Base-by-base conservation (phyloP, 108 stramenopile genomes). In the Cyclotella baltica region DNA sequence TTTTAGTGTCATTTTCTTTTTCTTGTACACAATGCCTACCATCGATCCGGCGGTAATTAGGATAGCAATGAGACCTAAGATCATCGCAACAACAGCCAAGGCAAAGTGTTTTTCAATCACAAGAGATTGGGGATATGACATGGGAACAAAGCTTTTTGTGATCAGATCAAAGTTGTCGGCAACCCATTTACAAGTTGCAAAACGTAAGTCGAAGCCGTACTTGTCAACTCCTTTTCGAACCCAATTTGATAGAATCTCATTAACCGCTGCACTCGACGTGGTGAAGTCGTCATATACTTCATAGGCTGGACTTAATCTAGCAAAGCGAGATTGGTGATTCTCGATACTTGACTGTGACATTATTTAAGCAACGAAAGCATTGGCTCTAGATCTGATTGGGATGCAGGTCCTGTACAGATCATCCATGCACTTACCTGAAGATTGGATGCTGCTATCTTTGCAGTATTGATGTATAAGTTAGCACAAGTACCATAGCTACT, bases 101-200 rank as follows among this genome's bases (percentile, higher is more conserved):
- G 40, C 40, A 6, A 13, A 43, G 40, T 43, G 40, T 43, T 43
- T 43, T 13, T 6, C 13, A 10, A 3, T 13, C 9, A 47, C 29
- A 33, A 52, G 62, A 50, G 70, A 57, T 15, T 20, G 34, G 19
- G 46, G 28, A 40, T 78, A 36, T 19, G 61, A 47, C 8, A 9
- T 23, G 34, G 34, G 30, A 18, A 46, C 25, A 46, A 69, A 29
- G 50, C 46, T 28, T 74, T 80, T 64, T n/a, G 4, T 52, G 37
- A 85, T 31, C 25, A 29, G 3, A 4, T 59, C 58, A 22, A 59
- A 30, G 33, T 59, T 59, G 28, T 59, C 58, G 23, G 29, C 29
- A 4, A 59, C 9, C 58, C 58, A 59, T 15, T 30, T 5, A 34
- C 73, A 55, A 1, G 15, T 25, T 0, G 87, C 83, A 40, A 82